Evolutionary conservation across 1,284 basidiomycete genomes (phyloP), one percentile per base, ranked within the genome.

Genomic region (Papiliotrema fonsecae): DNA sequence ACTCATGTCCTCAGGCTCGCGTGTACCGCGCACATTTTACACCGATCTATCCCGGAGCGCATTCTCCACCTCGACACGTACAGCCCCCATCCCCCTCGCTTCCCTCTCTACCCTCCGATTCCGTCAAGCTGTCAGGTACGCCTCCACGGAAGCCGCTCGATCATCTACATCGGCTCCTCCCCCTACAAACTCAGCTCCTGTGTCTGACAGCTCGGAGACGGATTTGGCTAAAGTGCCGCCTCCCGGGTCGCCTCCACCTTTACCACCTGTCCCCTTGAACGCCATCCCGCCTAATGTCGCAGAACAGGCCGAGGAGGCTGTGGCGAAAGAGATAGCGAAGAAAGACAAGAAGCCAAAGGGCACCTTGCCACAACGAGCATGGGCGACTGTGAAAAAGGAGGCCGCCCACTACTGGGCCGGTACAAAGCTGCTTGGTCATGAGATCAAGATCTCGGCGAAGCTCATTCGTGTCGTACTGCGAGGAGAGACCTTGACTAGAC

Each of bases 381-480:
- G 94, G 94, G 86, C 85, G 60, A 88, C 84, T 64, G 84, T 97
- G 60, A 99, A 97, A 77, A 88, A 97, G 64, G 94, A 97, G 74
- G 92, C 85, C 0, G 81, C 83, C 51, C 96, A 99, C 70, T 99
- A 98, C 72, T 98, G 94, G 93, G 86, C 92, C 61, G 94, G 96
- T 14, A 83, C 89, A 6, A 97, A 97, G 71, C 82, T 98, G 9
- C 79, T 98, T 31, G 92, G 88, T 9, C 91, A 92, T 42, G 96
- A 98, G 75, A 88, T 97, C 55, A 82, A 86, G 56, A 96, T 98
- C 61, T 91, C 88, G 24, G 78, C 81, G 6, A 81, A 93, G 58
- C 79, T 98, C 31, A 86, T 96, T 62, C 87, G 86, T 80, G 90
- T 94, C 76, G 84, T 98, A 47, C 76, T 98, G 24, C 86, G 93